Evolutionary conservation across 2,329 filamentous ascomycete species (phyloP).

Genomic region (Pestalotiopsis sp.): DNA sequence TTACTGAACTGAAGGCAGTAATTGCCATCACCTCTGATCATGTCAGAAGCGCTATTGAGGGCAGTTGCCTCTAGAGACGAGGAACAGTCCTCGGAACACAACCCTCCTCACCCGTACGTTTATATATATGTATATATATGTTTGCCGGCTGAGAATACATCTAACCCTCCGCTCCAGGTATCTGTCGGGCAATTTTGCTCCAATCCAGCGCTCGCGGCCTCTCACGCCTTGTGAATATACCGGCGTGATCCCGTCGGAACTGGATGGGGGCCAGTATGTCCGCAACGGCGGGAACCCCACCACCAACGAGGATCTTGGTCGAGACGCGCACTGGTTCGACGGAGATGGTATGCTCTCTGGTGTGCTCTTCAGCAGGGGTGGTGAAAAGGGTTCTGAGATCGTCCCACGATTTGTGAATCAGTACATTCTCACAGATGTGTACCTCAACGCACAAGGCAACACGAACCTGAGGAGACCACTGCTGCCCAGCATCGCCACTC

Average conservation of each 20-base stretch:
- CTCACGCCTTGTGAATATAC: slow-evolving; percentile 60
- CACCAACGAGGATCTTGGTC: slow-evolving; percentile 59
- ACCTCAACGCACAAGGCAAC: slow-evolving; percentile 54
- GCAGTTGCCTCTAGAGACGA: slow-evolving; percentile 6
- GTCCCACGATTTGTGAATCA: slow-evolving; percentile 70
- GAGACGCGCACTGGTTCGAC: slow-evolving; percentile 75
- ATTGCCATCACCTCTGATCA: neutral
- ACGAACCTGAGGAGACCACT: slow-evolving; percentile 55
- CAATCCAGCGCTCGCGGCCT: slow-evolving; percentile 56
- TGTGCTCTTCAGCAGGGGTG: slow-evolving; percentile 56
- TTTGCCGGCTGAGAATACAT: too few relatives aligned
- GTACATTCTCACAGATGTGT: slow-evolving; percentile 69
- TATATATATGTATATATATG: neutral
- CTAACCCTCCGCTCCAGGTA: slow-evolving; percentile 50
- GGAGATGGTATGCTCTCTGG: slow-evolving; percentile 76
- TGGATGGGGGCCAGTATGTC: slow-evolving; percentile 71
- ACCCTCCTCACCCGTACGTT: slow-evolving; percentile 30
- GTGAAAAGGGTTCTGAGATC: slow-evolving; percentile 41
- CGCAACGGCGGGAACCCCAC: slow-evolving; percentile 73
- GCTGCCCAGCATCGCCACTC: slow-evolving; percentile 67
- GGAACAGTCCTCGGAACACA: neutral
- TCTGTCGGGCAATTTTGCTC: slow-evolving; percentile 71
- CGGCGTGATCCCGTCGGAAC: slow-evolving; percentile 64
- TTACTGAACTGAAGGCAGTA: neutral
- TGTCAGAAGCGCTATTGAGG: slow-evolving; percentile 14